Conservation (phyloP, 2,329 filamentous ascomycete genomes). For the Claviceps sp. region DNA sequence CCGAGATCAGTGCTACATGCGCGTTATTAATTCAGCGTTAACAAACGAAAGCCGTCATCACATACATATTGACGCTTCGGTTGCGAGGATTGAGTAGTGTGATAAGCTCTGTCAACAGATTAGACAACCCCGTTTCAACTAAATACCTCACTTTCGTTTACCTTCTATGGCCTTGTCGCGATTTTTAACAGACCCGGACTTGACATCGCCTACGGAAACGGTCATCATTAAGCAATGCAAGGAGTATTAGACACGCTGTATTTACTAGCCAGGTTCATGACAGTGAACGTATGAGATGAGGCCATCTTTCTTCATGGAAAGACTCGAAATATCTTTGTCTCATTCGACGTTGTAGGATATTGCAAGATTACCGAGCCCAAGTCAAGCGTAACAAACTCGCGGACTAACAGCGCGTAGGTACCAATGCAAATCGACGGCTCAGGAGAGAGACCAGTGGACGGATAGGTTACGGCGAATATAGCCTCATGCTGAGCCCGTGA, state of each 20-base stretch:
- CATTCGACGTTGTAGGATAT: not conserved
- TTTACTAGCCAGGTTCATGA: conserved; percentile 22
- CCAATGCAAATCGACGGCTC: not conserved
- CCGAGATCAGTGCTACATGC: conserved; percentile 33
- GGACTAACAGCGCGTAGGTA: not conserved
- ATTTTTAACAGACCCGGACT: conserved; percentile 21
- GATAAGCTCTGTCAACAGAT: conserved; percentile 19
- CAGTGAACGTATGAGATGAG: conserved; percentile 19
- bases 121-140: not conserved
- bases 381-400: not conserved
- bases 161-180: conserved; percentile 29
- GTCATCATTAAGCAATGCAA: conserved; percentile 6
- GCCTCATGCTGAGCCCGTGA: not conserved
- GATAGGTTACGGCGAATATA: not conserved
- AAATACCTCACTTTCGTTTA: conserved; percentile 10
- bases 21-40: not conserved
- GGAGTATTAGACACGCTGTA: not conserved
- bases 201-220: conserved; percentile 18
- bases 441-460: not conserved
- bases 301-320: conserved; percentile 14
- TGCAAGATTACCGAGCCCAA: not conserved
- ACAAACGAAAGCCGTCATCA: not conserved
- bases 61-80: conserved; percentile 24
- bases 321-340: not conserved
- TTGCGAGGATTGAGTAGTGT: conserved; percentile 24